Conservation (phyloP, 192 early-diverging fungal genomes). For the Podila epigama region DNA sequence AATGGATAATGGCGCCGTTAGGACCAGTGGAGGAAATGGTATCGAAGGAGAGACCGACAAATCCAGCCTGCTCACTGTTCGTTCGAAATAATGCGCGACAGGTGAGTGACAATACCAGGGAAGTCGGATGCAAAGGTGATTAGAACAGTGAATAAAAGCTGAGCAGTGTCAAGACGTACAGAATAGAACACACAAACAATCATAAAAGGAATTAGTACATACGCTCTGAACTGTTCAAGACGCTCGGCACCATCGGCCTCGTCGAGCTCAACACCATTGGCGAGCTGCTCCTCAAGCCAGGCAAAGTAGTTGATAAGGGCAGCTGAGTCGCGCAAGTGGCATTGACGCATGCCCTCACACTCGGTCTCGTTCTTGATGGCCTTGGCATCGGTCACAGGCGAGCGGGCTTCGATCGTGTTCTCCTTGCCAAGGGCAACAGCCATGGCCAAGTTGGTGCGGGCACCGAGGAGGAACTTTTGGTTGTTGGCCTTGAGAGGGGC, state of each 20-base stretch:
- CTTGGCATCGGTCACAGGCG: conserved; percentile 84
- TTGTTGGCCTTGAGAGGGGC: conserved; percentile 42
- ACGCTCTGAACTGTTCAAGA: conserved; percentile 78
- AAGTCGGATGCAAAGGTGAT: too few species aligned
- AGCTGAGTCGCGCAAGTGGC: conserved; percentile 89
- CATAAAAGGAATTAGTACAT: neutral
- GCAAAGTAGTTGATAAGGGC: conserved; percentile 85
- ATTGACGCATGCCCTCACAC: conserved; percentile 90
- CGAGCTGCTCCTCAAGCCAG: conserved; percentile 94
- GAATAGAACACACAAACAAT: neutral
- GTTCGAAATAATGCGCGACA: neutral
- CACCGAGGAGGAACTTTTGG: conserved; percentile 40
- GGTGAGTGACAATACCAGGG: too few species aligned
- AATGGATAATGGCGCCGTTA: conserved; percentile 99
- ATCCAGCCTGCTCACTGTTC: conserved; percentile 71
- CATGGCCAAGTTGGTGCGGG: conserved; percentile 43
- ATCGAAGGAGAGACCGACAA: conserved; percentile 93
- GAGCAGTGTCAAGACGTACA: neutral
- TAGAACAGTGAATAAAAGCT: neutral
- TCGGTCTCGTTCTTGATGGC: conserved; percentile 94
- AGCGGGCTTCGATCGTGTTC: conserved; percentile 61
- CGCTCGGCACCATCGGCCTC: conserved; percentile 89
- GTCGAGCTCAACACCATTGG: conserved; percentile 70
- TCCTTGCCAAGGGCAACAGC: conserved; percentile 49
- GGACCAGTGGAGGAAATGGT: conserved; percentile 96